These are phyloP conservation scores for Termitomyces sp. DNA, from an alignment of 768 basidiomycete genomes.

Conservation along the genomic window DNA sequence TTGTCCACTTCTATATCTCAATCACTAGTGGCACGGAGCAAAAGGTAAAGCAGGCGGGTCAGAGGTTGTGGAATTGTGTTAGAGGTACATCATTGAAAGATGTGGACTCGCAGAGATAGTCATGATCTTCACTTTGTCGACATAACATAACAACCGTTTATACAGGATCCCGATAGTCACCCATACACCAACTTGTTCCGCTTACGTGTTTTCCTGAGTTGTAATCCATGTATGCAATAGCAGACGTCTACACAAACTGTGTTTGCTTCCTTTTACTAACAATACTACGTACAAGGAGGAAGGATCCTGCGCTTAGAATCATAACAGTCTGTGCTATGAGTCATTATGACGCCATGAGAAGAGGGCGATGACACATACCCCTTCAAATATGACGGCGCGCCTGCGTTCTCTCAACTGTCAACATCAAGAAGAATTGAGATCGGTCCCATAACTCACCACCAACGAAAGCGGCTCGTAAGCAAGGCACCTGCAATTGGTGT, in stretches of 20 bases:
- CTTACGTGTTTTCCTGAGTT: no score
- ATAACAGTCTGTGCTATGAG: neutral
- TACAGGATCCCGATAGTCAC: no score
- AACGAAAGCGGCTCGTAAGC: neutral
- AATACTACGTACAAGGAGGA: neutral
- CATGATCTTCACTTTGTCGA: no score
- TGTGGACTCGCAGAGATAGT: no score
- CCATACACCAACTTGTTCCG: no score
- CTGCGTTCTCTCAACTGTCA: neutral
- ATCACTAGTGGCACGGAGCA: no score
- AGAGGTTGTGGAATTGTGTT: no score
- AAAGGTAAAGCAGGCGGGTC: no score
- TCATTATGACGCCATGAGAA: neutral
- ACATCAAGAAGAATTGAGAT: neutral
- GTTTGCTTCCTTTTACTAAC: neutral
- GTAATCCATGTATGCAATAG: no score
- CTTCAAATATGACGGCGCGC: neutral
- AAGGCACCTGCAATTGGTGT: neutral
- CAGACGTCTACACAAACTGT: neutral
- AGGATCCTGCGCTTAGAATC: neutral
- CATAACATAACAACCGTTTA: no score
- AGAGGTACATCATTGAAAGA: no score
- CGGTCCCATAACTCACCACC: neutral
- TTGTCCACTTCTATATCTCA: no score
- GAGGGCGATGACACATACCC: neutral